Evolutionary conservation across 176 grass and related monocot species (phyloP).

Genomic region (Elaeis guineensis): DNA sequence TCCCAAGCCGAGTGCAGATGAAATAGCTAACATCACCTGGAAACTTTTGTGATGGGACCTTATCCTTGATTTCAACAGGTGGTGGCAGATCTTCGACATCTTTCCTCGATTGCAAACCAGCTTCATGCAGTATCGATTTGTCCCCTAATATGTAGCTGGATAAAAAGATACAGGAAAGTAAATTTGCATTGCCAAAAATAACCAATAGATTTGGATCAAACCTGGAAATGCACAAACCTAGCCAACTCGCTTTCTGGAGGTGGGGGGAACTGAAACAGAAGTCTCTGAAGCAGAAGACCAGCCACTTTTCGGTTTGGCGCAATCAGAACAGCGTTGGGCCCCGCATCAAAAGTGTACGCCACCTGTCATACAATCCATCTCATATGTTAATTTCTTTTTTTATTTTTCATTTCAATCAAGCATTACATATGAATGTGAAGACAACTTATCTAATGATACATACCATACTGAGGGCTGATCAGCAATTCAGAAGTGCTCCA

Average conservation of each 20-base stretch:
- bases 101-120: slow-evolving; percentile 52
- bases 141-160: slow-evolving; percentile 82
- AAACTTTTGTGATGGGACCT: slow-evolving; percentile 27
- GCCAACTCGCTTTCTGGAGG: slow-evolving; percentile 51
- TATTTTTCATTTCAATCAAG: too few species aligned
- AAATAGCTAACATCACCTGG: slow-evolving; percentile 43
- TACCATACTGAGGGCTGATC: too few species aligned
- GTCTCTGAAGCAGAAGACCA: slow-evolving; percentile 58
- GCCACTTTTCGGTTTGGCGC: slow-evolving; percentile 61
- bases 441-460: too few species aligned
- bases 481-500: too few species aligned
- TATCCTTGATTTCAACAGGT: slow-evolving; percentile 54
- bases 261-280: slow-evolving; percentile 68
- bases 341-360: slow-evolving; percentile 92
- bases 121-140: slow-evolving; percentile 65
- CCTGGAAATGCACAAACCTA: slow-evolving; percentile 22
- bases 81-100: slow-evolving; percentile 52
- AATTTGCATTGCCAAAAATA: too few species aligned
- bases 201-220: too few species aligned
- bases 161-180: neutral
- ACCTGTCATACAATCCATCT: slow-evolving; percentile 29
- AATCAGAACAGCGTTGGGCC: slow-evolving; percentile 81
- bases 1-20: slow-evolving; percentile 44
- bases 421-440: too few species aligned
- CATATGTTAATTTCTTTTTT: too few species aligned